Evolutionary conservation across 2,329 filamentous ascomycete genomes (phyloP).

Genomic region (Cercospora nicotianae): DNA sequence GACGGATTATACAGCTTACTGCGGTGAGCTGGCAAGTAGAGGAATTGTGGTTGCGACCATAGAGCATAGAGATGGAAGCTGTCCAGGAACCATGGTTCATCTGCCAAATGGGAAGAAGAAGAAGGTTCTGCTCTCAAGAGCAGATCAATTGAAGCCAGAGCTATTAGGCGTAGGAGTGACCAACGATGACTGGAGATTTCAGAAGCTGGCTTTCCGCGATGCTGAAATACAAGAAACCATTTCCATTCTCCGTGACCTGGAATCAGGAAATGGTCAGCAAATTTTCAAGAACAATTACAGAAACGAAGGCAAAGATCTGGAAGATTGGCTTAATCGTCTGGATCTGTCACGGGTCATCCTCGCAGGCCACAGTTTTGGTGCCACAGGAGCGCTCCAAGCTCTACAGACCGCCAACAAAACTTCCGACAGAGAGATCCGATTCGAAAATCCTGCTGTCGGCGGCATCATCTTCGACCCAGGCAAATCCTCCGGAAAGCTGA

Average conservation of each 20-base stretch:
- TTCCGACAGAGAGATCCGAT: conserved; percentile 15
- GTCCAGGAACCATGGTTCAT: conserved; percentile 44
- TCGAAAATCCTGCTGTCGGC: conserved; percentile 49
- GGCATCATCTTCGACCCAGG: conserved; percentile 65
- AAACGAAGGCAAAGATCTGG: conserved; percentile 48
- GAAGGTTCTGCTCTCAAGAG: conserved; percentile 41
- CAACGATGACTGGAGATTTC: conserved; percentile 27
- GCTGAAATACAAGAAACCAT: conserved; percentile 48
- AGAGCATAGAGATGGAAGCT: conserved; percentile 48
- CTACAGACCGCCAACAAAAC: conserved; percentile 51
- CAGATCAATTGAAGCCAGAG: conserved; percentile 37
- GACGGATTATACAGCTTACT: conserved; percentile 47
- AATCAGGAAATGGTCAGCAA: conserved; percentile 37
- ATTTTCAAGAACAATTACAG: conserved; percentile 47
- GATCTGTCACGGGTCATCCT: conserved; percentile 57
- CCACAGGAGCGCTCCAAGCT: conserved; percentile 61
- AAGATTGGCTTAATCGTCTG: conserved; percentile 54
- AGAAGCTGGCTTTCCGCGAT: conserved; percentile 43
- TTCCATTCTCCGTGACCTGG: conserved; percentile 40
- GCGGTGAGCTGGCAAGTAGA: conserved; percentile 46
- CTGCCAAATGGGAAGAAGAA: conserved; percentile 36
- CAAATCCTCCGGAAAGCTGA: conserved; percentile 61
- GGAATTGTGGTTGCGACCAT: conserved; percentile 47
- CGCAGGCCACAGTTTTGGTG: conserved; percentile 64
- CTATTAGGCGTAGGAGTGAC: conserved; percentile 16